phyloP scores from a whole-genome alignment of 208 protist species.

The Acanthamoeba rhysodes region DNA sequence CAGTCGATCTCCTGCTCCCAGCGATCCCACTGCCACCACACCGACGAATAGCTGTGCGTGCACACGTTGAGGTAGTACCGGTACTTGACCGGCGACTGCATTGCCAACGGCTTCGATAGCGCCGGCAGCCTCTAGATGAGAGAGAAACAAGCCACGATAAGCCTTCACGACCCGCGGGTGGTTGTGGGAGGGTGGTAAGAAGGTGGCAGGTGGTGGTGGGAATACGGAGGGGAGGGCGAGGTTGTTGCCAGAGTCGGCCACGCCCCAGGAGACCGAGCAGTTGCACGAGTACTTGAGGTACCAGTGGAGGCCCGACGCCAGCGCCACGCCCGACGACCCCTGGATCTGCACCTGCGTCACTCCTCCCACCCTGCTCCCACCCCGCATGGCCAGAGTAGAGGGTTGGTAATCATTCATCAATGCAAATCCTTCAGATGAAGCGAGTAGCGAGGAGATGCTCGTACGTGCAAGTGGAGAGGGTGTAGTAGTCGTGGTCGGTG shows the following conservation, averaged over 20 bases:
- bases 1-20: slow-evolving; percentile 71
- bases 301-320: slow-evolving; percentile 48
- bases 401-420: neutral
- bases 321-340: slow-evolving; percentile 10
- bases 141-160: neutral
- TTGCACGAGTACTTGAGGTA: slow-evolving; percentile 59
- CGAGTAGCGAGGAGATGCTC: neutral
- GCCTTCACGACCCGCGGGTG: too few relatives aligned
- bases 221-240: neutral
- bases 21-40: slow-evolving; percentile 40
- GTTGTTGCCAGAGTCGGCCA: neutral
- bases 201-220: too few relatives aligned
- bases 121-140: neutral
- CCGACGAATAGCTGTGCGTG: slow-evolving; percentile 31
- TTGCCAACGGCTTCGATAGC: neutral
- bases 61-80: slow-evolving; percentile 64
- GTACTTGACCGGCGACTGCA: slow-evolving; percentile 18
- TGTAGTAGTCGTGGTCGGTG: slow-evolving; percentile 24
- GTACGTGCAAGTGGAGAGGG: neutral
- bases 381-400: too few relatives aligned
- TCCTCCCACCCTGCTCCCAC: neutral
- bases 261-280: slow-evolving; percentile 38
- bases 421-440: neutral
- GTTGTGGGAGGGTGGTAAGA: too few relatives aligned
- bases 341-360: neutral